phyloP scores from a whole-genome alignment of 306 rosid species.

The Prunus kanzakura region DNA sequence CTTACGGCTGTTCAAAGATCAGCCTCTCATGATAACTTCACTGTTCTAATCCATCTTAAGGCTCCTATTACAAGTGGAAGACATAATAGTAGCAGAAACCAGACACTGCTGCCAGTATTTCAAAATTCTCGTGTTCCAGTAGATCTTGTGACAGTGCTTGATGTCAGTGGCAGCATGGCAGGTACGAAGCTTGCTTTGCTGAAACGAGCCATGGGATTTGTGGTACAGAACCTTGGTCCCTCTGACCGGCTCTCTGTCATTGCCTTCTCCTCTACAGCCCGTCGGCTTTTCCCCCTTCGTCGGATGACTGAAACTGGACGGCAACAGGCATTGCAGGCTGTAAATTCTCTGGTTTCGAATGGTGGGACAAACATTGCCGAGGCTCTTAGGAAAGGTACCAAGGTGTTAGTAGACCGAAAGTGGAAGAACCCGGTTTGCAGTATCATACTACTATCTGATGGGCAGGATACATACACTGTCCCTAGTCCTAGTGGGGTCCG shows the following conservation, averaged over 20 bases:
- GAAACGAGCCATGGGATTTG: constrained; percentile 92
- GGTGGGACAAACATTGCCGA: constrained; percentile 91
- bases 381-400: constrained; percentile 76
- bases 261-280: constrained; percentile 83
- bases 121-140: constrained; percentile 63
- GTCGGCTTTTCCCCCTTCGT: constrained; percentile 77
- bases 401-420: constrained; percentile 75
- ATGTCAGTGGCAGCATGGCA: constrained; percentile 96
- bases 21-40: constrained; percentile 53
- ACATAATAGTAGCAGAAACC: constrained; percentile 24
- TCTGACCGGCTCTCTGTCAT: constrained; percentile 81
- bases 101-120: constrained; percentile 14
- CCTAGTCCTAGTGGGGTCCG: constrained; percentile 27
- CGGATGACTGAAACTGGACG: constrained; percentile 76
- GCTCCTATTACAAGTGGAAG: constrained; percentile 59
- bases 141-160: constrained; percentile 93
- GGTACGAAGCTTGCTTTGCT: constrained; percentile 86
- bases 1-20: constrained; percentile 70
- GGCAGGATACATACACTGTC: constrained; percentile 73
- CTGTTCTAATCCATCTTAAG: constrained; percentile 70
- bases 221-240: constrained; percentile 79
- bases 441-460: constrained; percentile 83
- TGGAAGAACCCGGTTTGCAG: constrained; percentile 89
- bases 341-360: constrained; percentile 57
- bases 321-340: constrained; percentile 72